Conservation (phyloP, 169 alveolate genomes). For the Cryptosporidium felis region DNA sequence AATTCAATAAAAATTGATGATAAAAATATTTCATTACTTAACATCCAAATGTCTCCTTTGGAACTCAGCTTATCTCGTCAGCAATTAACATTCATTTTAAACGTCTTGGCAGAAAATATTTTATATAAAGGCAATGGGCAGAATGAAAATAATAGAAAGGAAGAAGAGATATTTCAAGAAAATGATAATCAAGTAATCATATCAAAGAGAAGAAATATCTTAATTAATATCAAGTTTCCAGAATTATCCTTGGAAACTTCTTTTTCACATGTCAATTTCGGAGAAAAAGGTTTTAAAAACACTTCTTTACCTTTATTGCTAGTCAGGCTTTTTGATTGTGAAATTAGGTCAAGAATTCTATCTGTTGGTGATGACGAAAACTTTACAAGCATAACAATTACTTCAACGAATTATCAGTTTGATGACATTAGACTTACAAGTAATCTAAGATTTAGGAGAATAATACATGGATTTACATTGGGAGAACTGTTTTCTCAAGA, state of each 20-base stretch:
- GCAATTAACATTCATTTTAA: slow-evolving; percentile 36
- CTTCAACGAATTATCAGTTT: slow-evolving; percentile 51
- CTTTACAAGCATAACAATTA: neutral
- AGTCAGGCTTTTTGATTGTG: slow-evolving; percentile 9
- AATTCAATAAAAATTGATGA: neutral
- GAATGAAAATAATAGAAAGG: neutral
- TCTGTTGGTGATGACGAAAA: neutral
- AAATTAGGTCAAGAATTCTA: slow-evolving; percentile 12
- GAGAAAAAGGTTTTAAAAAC: neutral
- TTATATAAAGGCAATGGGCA: neutral
- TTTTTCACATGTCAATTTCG: slow-evolving; percentile 9
- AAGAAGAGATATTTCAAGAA: neutral
- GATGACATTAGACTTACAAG: slow-evolving; percentile 56
- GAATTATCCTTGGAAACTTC: slow-evolving; percentile 47
- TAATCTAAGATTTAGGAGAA: slow-evolving; percentile 47
- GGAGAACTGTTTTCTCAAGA: slow-evolving; percentile 2
- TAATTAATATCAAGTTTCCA: slow-evolving; percentile 4
- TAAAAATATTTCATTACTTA: neutral
- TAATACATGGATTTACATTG: slow-evolving; percentile 21
- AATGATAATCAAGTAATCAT: neutral
- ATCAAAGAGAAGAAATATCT: neutral
- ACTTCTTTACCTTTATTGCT: slow-evolving; percentile 20
- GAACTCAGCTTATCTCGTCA: slow-evolving; percentile 38
- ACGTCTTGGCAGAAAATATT: slow-evolving; percentile 18
- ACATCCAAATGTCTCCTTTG: slow-evolving; percentile 35